Conservation (phyloP, 495 filamentous ascomycete species). For the Xylaria grammica region DNA sequence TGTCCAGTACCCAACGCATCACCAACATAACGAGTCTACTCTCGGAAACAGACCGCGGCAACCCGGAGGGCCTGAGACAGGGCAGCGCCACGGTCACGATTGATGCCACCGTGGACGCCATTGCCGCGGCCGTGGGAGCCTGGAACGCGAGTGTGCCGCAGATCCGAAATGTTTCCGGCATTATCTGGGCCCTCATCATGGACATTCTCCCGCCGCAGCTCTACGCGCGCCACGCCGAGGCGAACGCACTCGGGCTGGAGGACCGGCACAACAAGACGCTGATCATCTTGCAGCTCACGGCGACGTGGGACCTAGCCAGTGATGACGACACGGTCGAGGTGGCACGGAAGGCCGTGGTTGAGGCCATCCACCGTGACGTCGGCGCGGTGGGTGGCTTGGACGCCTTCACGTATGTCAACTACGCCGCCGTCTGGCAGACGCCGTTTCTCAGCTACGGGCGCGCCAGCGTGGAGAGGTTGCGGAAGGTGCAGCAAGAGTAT, state of each 20-base stretch:
- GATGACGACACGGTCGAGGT: conserved; percentile 17
- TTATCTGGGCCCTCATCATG: conserved; percentile 34
- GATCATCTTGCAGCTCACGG: conserved; percentile 6
- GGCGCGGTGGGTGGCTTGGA: conserved; percentile 21
- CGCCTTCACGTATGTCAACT: conserved; percentile 40
- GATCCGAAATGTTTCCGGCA: conserved; percentile 2
- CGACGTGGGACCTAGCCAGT: conserved; percentile 1
- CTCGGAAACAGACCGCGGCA: conserved; percentile 1
- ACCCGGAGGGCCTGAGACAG: background rate
- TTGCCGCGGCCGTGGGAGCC: conserved; percentile 26
- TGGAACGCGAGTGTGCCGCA: conserved; percentile 25
- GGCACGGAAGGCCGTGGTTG: conserved; percentile 12
- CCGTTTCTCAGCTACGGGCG: conserved; percentile 51
- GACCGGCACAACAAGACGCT: conserved; percentile 31
- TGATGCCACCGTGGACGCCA: conserved; percentile 14
- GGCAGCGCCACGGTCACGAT: conserved; percentile 19
- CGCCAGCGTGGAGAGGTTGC: conserved; percentile 45
- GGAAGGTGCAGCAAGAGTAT: conserved; percentile 42
- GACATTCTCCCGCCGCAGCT: conserved; percentile 52
- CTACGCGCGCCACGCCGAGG: conserved; percentile 41
- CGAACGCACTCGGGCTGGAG: conserved; percentile 54
- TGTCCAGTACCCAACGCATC: background rate
- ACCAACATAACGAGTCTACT: conserved; percentile 8
- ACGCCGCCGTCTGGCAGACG: conserved; percentile 45
- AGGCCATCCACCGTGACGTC: conserved; percentile 11